Evolutionary conservation across 179 eudicot genomes (phyloP), one percentile per base, ranked within the genome.

Genomic region (Kewa caespitosa): DNA sequence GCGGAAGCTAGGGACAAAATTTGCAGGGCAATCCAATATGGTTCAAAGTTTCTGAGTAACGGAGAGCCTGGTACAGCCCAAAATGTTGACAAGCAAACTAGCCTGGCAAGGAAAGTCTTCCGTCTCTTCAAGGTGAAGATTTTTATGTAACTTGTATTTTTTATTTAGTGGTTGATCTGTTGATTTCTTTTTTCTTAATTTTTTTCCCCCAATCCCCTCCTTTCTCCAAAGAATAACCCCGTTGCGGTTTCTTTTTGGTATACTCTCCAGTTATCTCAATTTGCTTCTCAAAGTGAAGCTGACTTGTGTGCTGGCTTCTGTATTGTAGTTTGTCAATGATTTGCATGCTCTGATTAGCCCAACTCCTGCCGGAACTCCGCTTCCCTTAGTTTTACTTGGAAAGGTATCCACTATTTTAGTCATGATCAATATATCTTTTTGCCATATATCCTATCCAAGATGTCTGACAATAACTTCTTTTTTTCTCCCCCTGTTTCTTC

Each of bases 1-100:
- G 99, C 99, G 25, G 99, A 96, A 87, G 93, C 99, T 36, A 87
- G 99, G 86, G 99, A 96, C 81, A 96, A 96, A 91, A 87, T 96
- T 80, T 96, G 98, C 92, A 90, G 99, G 86, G 91, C 99, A 59
- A 96, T 96, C 79, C 99, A 96, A 69, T 96, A 96, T 80, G 99
- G 99, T 72, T 96, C 99, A 30, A 96, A 91, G 77, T 94, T 89
- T 76, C 60, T 94, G 90, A 94, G 99, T 80, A 83, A 91, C 77
- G 99, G 99, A 59, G 82, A 96, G 86, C 94, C 99, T 73, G 99
- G 99, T 71, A 90, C 99, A 1, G 97, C 99, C 31, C 99, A 96
- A 80, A 86, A 85, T 77, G 99, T 96, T 65, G 99, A 96, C 85
- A 96, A 96, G 71, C 79, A 91, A 27, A 96, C 99, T 74, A 94